These are phyloP conservation scores for Chalciporus piperatus DNA, from an alignment of 768 basidiomycete genomes.

Conservation along the genomic window DNA sequence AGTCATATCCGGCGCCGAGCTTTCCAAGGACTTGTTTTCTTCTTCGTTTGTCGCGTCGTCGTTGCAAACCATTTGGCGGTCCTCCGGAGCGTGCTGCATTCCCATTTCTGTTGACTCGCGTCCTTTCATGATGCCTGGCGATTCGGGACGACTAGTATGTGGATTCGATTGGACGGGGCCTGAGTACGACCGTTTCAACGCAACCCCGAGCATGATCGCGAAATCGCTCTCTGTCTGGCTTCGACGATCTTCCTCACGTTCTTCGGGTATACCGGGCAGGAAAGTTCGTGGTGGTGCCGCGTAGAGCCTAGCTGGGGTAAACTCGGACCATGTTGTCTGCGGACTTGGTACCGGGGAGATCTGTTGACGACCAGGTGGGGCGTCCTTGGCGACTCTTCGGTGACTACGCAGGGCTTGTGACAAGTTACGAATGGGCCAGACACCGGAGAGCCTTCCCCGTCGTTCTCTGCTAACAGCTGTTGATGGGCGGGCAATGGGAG, in stretches of 20 bases:
- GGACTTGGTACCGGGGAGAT: background rate
- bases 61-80: background rate
- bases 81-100: slow-evolving; percentile 1
- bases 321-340: slow-evolving; percentile 32
- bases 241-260: slow-evolving; percentile 22
- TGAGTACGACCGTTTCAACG: slow-evolving; percentile 13
- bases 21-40: slow-evolving; percentile 14
- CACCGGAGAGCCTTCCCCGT: slow-evolving; percentile 12
- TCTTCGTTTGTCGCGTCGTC: slow-evolving; percentile 14
- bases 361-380: background rate
- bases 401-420: slow-evolving; percentile 11
- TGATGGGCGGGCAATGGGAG: slow-evolving; percentile 13
- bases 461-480: slow-evolving; percentile 11
- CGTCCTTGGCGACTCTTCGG: slow-evolving; percentile 4
- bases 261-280: slow-evolving; percentile 30
- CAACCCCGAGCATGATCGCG: slow-evolving; percentile 8
- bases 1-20: slow-evolving; percentile 25
- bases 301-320: slow-evolving; percentile 20
- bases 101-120: background rate
- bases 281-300: slow-evolving; percentile 16
- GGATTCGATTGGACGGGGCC: background rate
- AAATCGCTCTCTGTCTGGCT: slow-evolving; percentile 20
- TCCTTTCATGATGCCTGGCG: background rate
- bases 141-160: background rate
- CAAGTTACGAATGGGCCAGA: slow-evolving; percentile 23